Conservation (phyloP, 306 rosid species). For the Lathyrus aphaca region DNA sequence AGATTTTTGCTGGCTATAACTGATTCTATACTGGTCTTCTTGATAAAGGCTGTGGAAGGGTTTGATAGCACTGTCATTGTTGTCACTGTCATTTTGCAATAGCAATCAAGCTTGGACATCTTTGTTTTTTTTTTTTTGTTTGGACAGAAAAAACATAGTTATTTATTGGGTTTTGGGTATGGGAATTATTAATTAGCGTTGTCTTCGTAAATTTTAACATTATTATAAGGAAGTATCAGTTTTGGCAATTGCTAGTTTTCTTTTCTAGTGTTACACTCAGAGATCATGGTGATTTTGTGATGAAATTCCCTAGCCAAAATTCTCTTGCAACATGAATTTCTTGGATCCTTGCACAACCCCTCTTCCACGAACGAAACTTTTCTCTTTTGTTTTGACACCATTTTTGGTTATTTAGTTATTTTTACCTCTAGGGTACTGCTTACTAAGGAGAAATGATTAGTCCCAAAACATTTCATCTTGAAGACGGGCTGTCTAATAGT, state of each 20-base stretch:
- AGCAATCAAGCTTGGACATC: conserved; percentile 31
- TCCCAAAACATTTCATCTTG: no score
- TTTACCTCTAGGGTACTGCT: no score
- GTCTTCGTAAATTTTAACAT: conserved; percentile 40
- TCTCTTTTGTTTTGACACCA: no score
- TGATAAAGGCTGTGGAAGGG: conserved; percentile 42
- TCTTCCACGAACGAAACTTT: no score
- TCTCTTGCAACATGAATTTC: no score
- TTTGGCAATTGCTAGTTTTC: conserved; percentile 36
- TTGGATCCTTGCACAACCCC: no score
- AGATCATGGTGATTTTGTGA: neutral
- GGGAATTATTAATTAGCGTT: conserved; percentile 11
- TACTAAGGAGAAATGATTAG: no score
- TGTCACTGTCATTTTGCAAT: conserved; percentile 23
- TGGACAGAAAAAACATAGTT: conserved; percentile 28
- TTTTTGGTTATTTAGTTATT: no score
- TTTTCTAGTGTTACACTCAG: neutral
- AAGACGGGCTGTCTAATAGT: no score
- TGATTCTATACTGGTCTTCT: conserved; percentile 36
- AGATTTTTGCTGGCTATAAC: conserved; percentile 42
- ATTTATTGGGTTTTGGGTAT: conserved; percentile 42
- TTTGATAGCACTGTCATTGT: conserved; percentile 32
- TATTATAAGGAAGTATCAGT: conserved; percentile 41
- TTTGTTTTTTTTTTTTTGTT: conserved; percentile 15
- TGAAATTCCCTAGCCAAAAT: neutral